A percentile compares a stretch with the other conserved stretches of the same genome.
Evolutionary conservation across 306 rosid species (phyloP).

Genomic region (Trifolium dubium): DNA sequence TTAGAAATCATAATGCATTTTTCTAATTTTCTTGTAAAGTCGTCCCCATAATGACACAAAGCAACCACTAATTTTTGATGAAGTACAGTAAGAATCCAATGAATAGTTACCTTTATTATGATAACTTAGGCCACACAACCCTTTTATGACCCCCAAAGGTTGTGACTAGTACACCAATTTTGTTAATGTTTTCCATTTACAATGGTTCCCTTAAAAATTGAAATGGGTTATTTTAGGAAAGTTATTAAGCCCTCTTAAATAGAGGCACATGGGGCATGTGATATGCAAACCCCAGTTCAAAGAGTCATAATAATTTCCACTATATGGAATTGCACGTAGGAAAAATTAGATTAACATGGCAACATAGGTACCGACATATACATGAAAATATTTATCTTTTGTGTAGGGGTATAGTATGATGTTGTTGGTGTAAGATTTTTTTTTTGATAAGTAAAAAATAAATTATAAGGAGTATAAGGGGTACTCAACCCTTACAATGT

Average conservation of each 20-base stretch:
- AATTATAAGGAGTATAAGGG: no score
- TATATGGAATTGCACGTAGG: slow-evolving; percentile 13
- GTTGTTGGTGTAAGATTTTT: no score
- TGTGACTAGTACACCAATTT: slow-evolving; percentile 38
- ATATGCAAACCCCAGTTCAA: slow-evolving; percentile 4
- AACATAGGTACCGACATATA: slow-evolving; percentile 2
- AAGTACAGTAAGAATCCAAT: slow-evolving; percentile 61
- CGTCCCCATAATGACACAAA: slow-evolving; percentile 50
- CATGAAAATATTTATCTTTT: slow-evolving; percentile 29
- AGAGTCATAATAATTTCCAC: not conserved
- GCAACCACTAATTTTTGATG: slow-evolving; percentile 40
- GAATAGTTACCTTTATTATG: slow-evolving; percentile 38
- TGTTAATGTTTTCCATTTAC: slow-evolving; percentile 35
- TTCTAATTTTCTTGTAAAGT: slow-evolving; percentile 31
- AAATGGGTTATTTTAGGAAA: slow-evolving; percentile 27
- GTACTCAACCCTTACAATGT: no score
- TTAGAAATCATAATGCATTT: not conserved
- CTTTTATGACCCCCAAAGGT: slow-evolving; percentile 25
- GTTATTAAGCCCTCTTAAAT: slow-evolving; percentile 40
- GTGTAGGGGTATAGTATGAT: not conserved
- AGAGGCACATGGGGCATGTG: slow-evolving; percentile 49
- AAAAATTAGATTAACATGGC: slow-evolving; percentile 32
- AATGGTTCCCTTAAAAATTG: slow-evolving; percentile 28
- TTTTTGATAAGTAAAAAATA: no score
- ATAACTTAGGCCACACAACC: slow-evolving; percentile 31